Evolutionary conservation across 441 rosid species (phyloP).

Genomic region (Arabidopsis hybrid): DNA sequence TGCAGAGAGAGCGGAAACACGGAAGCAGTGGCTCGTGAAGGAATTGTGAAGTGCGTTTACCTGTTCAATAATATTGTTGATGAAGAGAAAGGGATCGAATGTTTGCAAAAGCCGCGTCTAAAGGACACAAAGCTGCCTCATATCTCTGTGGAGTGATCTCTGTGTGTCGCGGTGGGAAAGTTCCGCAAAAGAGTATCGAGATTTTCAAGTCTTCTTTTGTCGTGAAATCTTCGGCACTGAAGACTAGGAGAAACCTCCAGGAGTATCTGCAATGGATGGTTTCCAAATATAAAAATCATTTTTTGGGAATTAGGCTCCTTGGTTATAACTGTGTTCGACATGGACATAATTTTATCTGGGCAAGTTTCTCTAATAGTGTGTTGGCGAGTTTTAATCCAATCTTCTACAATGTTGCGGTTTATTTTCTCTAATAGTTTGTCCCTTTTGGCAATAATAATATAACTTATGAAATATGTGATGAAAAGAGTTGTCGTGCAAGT

Average conservation of each 20-base stretch:
- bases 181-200: neutral
- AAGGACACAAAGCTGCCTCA: neutral
- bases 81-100: neutral
- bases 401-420: neutral
- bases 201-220: neutral
- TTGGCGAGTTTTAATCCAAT: neutral
- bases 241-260: neutral
- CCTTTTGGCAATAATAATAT: neutral
- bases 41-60: neutral
- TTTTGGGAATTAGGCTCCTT: neutral
- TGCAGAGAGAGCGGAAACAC: neutral
- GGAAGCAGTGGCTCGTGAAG: neutral
- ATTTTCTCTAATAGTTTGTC: neutral
- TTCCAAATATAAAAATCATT: neutral
- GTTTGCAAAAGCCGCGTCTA: constrained; percentile 13
- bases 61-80: neutral
- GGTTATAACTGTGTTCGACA: neutral
- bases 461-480: neutral
- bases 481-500: constrained; percentile 21
- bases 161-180: neutral
- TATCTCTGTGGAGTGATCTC: neutral
- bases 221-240: neutral
- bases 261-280: neutral
- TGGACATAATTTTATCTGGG: neutral
- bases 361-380: no score